Evolutionary conservation across 2,329 filamentous ascomycete genomes (phyloP).

Genomic region (Pseudofabraea citricarpa): DNA sequence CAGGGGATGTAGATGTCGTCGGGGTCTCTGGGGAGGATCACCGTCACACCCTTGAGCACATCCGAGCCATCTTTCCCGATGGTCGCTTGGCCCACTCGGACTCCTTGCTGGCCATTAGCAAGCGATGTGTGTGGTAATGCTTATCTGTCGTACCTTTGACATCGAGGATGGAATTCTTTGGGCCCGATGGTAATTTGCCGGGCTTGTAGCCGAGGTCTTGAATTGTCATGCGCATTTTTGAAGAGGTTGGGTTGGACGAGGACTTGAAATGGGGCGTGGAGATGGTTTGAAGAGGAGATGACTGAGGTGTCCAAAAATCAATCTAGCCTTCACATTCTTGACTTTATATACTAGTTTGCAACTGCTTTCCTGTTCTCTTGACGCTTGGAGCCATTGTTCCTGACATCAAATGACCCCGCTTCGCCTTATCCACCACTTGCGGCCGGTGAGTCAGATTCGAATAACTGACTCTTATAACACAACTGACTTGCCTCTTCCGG

Average conservation of each 20-base stretch:
- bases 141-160: constrained; percentile 15
- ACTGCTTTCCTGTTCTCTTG: too few species aligned
- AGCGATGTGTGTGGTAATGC: not conserved
- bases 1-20: constrained; percentile 23
- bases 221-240: constrained; percentile 19
- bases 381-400: too few species aligned
- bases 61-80: constrained; percentile 21
- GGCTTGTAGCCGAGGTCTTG: constrained; percentile 22
- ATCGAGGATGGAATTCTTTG: constrained; percentile 26
- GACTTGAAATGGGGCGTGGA: not conserved
- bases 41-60: constrained; percentile 22
- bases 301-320: too few species aligned
- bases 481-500: too few species aligned
- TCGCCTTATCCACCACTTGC: too few species aligned
- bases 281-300: not conserved
- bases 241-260: not conserved
- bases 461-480: too few species aligned
- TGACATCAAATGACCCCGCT: too few species aligned
- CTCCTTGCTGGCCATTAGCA: constrained; percentile 10
- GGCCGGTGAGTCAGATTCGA: too few species aligned
- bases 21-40: constrained; percentile 23
- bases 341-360: too few species aligned
- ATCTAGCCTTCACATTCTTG: too few species aligned
- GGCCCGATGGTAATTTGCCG: constrained; percentile 19
- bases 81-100: constrained; percentile 24